Percentiles rank a stretch among this genome's conserved stretches.
Evolutionary conservation across 768 basidiomycete species (phyloP).

Genomic region (Leccinum incarnatum): DNA sequence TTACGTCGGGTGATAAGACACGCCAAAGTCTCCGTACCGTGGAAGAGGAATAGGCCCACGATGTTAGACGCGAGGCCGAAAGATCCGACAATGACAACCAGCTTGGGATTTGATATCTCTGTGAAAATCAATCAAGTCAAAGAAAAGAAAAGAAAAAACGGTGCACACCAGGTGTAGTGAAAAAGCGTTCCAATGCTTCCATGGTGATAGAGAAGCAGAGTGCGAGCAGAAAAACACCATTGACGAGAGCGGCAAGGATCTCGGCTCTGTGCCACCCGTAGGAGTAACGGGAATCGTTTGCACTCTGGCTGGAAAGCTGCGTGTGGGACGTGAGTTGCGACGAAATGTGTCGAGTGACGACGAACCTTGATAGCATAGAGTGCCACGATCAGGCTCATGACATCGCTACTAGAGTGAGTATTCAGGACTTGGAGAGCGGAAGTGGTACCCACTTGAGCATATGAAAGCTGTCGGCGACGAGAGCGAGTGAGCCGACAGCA

Average conservation of each 20-base stretch:
- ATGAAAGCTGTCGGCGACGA: conserved; percentile 96
- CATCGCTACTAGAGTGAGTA: conserved; percentile 63
- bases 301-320: conserved; percentile 62
- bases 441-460: conserved; percentile 83
- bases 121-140: conserved; percentile 13
- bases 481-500: conserved; percentile 92
- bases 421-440: not conserved
- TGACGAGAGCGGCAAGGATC: conserved; percentile 90
- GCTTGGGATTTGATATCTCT: conserved; percentile 87
- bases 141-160: not conserved
- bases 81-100: conserved; percentile 88
- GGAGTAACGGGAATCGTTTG: conserved; percentile 75
- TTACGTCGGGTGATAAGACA: conserved; percentile 8
- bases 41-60: conserved; percentile 91
- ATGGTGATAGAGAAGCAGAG: conserved; percentile 94
- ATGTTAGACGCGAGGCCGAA: conserved; percentile 90
- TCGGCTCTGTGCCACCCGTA: conserved; percentile 99
- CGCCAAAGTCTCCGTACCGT: conserved; percentile 52
- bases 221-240: conserved; percentile 95
- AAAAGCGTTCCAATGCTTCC: conserved; percentile 90
- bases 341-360: conserved; percentile 1
- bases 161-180: conserved; percentile 68
- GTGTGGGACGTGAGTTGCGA: conserved; percentile 8
- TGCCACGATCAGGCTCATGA: conserved; percentile 91
- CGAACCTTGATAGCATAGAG: conserved; percentile 87